phyloP scores from a whole-genome alignment of 2,329 filamentous ascomycete genomes.

The Sporothrix luriei region DNA sequence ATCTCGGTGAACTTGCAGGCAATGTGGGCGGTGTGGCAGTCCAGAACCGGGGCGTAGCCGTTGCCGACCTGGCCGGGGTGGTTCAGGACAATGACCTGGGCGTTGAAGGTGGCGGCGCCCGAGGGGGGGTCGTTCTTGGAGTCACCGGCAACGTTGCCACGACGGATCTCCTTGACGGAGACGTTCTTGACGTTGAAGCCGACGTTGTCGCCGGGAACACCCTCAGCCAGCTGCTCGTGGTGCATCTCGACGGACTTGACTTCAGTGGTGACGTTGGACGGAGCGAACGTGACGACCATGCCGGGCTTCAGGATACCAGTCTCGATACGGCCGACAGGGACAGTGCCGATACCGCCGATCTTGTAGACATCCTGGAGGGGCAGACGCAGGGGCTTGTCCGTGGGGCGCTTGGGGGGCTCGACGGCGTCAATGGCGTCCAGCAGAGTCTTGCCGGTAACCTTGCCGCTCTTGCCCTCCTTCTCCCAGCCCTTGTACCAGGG shows the following conservation, averaged over 20 bases:
- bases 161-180: conserved; percentile 99
- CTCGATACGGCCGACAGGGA: conserved; percentile 99
- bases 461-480: conserved; percentile 92
- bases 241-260: conserved; percentile 99
- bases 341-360: conserved; percentile 99
- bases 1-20: conserved; percentile 99
- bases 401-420: conserved; percentile 86
- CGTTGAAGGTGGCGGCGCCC: conserved; percentile 92
- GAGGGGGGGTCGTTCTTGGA: conserved; percentile 98
- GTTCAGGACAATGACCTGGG: conserved; percentile 99
- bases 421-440: conserved; percentile 98
- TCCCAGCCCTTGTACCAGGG: conserved; percentile 99
- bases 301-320: conserved; percentile 91
- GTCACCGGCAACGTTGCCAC: conserved; percentile 99
- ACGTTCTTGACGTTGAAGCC: conserved; percentile 99
- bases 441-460: conserved; percentile 92
- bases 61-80: conserved; percentile 99
- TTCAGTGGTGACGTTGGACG: conserved; percentile 99
- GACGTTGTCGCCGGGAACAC: conserved; percentile 99
- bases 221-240: conserved; percentile 97
- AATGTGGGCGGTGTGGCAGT: conserved; percentile 99
- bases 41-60: conserved; percentile 97
- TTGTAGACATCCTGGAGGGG: conserved; percentile 99
- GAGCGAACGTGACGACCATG: conserved; percentile 98
- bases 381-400: conserved; percentile 99